These are phyloP conservation scores for Microdochium bolleyi DNA, from an alignment of 2,329 filamentous ascomycete genomes.

Conservation along the genomic window DNA sequence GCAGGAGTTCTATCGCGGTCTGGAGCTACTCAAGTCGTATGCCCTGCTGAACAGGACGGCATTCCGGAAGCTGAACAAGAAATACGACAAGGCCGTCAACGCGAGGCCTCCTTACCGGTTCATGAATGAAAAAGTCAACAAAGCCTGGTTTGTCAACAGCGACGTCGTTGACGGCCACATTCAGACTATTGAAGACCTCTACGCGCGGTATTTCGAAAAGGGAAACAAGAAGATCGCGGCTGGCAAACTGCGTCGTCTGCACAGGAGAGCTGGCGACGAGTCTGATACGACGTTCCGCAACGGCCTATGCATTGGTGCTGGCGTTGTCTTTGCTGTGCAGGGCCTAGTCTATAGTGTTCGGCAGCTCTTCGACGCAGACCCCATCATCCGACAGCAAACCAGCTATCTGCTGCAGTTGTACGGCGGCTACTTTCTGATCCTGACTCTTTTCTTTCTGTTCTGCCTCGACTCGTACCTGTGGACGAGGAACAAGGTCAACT, in stretches of 20 bases:
- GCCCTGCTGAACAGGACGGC: constrained; percentile 84
- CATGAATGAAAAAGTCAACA: constrained; percentile 86
- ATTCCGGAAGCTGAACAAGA: constrained; percentile 97
- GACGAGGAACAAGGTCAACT: constrained; percentile 83
- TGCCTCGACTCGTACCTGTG: constrained; percentile 79
- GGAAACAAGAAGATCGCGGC: constrained; percentile 89
- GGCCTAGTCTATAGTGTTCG: constrained; percentile 53
- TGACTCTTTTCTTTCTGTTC: constrained; percentile 76
- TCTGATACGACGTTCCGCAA: constrained; percentile 52
- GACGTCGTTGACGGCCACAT: constrained; percentile 77
- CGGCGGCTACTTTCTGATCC: constrained; percentile 80
- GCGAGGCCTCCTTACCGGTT: constrained; percentile 71
- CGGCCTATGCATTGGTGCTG: constrained; percentile 61
- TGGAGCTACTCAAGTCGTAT: constrained; percentile 90
- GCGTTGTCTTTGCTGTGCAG: constrained; percentile 57
- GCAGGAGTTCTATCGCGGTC: constrained; percentile 85
- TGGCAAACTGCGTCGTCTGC: constrained; percentile 73
- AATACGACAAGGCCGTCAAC: constrained; percentile 88
- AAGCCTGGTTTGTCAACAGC: constrained; percentile 85
- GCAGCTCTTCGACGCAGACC: constrained; percentile 42
- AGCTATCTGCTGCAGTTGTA: constrained; percentile 82
- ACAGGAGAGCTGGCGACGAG: constrained; percentile 46
- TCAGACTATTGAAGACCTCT: constrained; percentile 77
- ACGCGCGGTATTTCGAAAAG: constrained; percentile 87
- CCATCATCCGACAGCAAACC: constrained; percentile 41